A percentile compares a stretch with the other conserved stretches of the same genome.
phyloP scores from a whole-genome alignment of 1,284 basidiomycete species.

The Tausonia pullulans region DNA sequence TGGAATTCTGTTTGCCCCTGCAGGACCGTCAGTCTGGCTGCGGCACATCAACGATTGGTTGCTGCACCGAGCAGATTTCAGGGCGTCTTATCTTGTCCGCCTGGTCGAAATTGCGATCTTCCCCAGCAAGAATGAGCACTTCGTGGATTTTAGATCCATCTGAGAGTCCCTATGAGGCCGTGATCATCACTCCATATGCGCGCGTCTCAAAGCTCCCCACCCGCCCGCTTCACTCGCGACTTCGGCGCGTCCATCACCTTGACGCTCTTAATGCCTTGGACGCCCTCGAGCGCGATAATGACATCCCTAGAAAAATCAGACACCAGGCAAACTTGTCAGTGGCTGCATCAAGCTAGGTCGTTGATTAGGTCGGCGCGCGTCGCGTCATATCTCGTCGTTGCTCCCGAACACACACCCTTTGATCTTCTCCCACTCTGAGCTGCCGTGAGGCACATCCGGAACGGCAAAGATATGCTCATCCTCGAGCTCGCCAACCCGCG shows the following conservation, averaged over 20 bases:
- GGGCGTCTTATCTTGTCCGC: neutral
- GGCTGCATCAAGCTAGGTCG: no score
- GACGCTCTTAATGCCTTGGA: neutral
- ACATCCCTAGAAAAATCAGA: neutral
- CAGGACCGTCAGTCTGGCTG: no score
- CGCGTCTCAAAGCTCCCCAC: conserved; percentile 4
- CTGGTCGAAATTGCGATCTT: neutral
- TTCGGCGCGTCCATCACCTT: conserved; percentile 5
- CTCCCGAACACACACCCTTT: neutral
- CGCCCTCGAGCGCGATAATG: neutral
- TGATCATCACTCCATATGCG: no score
- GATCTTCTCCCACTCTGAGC: neutral
- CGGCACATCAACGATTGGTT: no score
- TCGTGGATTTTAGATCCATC: no score
- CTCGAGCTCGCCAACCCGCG: conserved; percentile 2
- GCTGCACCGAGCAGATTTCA: neutral
- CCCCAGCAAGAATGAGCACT: neutral
- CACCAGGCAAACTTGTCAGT: no score
- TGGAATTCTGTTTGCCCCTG: no score
- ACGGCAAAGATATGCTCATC: conserved; percentile 10
- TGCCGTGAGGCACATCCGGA: neutral
- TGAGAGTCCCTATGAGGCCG: no score
- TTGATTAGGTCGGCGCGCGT: no score
- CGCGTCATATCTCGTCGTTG: no score
- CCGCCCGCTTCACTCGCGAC: conserved; percentile 5